Percentiles rank a stretch among this genome's conserved stretches.
phyloP scores from a whole-genome alignment of 495 filamentous ascomycete genomes.

The Trypethelium eluteriae region DNA sequence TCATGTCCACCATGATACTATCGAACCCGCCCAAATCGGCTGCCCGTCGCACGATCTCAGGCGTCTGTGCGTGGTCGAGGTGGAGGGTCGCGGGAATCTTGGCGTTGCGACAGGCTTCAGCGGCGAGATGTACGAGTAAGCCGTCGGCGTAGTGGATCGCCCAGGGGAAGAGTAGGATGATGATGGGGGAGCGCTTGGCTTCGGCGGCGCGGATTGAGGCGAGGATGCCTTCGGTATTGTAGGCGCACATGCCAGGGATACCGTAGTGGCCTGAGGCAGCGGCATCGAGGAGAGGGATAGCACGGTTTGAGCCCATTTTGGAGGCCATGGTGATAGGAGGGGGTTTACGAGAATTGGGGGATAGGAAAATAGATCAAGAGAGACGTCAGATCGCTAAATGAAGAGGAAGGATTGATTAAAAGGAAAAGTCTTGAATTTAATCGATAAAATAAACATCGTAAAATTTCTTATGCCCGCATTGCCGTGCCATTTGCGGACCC shows the following conservation, averaged over 20 bases:
- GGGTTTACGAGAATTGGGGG: neutral
- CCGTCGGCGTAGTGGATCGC: slow-evolving; percentile 62
- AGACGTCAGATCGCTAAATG: too few relatives aligned
- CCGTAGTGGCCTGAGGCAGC: slow-evolving; percentile 60
- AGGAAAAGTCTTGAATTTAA: too few relatives aligned
- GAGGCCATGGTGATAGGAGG: neutral
- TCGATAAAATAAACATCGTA: too few relatives aligned
- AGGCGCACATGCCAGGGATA: slow-evolving; percentile 71
- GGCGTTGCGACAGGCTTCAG: slow-evolving; percentile 55
- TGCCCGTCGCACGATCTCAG: slow-evolving; percentile 29
- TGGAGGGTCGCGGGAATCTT: slow-evolving; percentile 32
- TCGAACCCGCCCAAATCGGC: slow-evolving; percentile 29
- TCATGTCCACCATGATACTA: slow-evolving; percentile 37
- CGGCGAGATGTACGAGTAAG: slow-evolving; percentile 56
- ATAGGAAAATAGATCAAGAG: neutral
- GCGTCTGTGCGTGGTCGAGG: slow-evolving; percentile 32
- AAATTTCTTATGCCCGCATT: too few relatives aligned
- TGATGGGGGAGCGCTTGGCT: slow-evolving; percentile 61
- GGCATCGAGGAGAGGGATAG: slow-evolving; percentile 59
- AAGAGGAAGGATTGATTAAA: too few relatives aligned
- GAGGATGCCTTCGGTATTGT: slow-evolving; percentile 79
- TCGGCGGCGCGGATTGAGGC: slow-evolving; percentile 73
- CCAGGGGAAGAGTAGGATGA: slow-evolving; percentile 86
- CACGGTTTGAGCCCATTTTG: slow-evolving; percentile 46
- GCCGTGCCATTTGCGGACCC: too few relatives aligned